These are phyloP conservation scores for Hanseniaspora mollemarum DNA, from an alignment of 805 yeast species.

Conservation along the genomic window DNA sequence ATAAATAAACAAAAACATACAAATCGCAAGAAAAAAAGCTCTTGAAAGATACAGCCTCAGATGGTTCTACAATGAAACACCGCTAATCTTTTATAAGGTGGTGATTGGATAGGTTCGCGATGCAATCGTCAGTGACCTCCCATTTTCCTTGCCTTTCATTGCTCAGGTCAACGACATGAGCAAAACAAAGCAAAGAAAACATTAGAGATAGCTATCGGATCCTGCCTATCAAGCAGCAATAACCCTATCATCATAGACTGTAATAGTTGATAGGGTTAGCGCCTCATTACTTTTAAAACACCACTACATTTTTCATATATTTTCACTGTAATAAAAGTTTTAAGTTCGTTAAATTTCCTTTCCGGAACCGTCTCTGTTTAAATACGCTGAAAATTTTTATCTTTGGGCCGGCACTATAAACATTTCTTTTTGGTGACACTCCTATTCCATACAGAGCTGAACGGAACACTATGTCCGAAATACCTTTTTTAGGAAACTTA, in stretches of 20 bases:
- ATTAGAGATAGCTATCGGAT: constrained; percentile 31
- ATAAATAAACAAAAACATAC: not conserved
- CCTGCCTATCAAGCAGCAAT: constrained; percentile 21
- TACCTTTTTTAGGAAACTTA: too few relatives aligned
- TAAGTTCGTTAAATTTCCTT: not conserved
- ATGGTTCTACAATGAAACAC: constrained; percentile 26
- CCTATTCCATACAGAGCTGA: too few relatives aligned
- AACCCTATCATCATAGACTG: constrained; percentile 42
- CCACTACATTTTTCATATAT: not conserved
- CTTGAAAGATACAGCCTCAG: constrained; percentile 29
- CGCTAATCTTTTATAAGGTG: constrained; percentile 34
- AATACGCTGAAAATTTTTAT: not conserved
- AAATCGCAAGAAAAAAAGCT: not conserved
- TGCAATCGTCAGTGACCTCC: constrained; percentile 44
- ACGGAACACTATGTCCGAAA: too few relatives aligned
- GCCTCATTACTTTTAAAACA: not conserved
- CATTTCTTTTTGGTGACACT: not conserved
- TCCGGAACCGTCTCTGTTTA: not conserved
- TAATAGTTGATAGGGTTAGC: constrained; percentile 41
- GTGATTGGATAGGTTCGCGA: constrained; percentile 37
- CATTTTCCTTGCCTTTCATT: constrained; percentile 15
- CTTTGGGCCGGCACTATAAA: not conserved
- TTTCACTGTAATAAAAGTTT: not conserved
- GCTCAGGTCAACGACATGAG: constrained; percentile 20
- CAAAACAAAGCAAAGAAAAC: constrained; percentile 15